These are phyloP conservation scores for Vigna nakashimae DNA, from an alignment of 306 rosid genomes.

Conservation along the genomic window DNA sequence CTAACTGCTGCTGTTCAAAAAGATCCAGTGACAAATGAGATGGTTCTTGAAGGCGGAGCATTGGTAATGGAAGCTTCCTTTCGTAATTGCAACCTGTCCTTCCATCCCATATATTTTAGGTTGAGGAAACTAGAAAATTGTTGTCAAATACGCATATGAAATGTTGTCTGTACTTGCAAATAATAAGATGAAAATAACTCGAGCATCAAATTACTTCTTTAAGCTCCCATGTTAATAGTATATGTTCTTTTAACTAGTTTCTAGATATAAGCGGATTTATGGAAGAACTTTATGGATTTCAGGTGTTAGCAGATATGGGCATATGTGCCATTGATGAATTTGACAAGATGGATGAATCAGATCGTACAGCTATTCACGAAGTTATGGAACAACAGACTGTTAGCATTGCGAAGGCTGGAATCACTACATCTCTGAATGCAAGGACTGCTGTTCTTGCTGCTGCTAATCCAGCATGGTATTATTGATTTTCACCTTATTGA, in stretches of 20 bases:
- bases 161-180: slow-evolving; percentile 18
- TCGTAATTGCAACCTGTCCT: slow-evolving; percentile 20
- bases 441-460: slow-evolving; percentile 99
- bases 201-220: slow-evolving; percentile 31
- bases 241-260: slow-evolving; percentile 36
- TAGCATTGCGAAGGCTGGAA: slow-evolving; percentile 99
- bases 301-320: slow-evolving; percentile 99
- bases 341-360: slow-evolving; percentile 99
- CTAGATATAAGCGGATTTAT: slow-evolving; percentile 34
- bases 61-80: slow-evolving; percentile 67
- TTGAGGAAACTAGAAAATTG: slow-evolving; percentile 24
- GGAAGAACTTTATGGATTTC: slow-evolving; percentile 46
- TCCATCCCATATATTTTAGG: slow-evolving; percentile 9
- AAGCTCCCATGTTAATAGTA: background rate
- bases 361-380: slow-evolving; percentile 97
- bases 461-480: slow-evolving; percentile 98
- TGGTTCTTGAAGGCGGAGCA: slow-evolving; percentile 99
- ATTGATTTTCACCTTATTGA: slow-evolving; percentile 25
- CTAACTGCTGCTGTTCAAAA: slow-evolving; percentile 99
- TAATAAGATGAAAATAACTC: slow-evolving; percentile 18
- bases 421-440: slow-evolving; percentile 96
- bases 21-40: slow-evolving; percentile 98
- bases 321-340: slow-evolving; percentile 98
- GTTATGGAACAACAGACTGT: slow-evolving; percentile 99
- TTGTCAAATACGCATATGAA: background rate